Base-by-base conservation (phyloP, 2,329 filamentous ascomycete species). In the Epichloe sylvatica region DNA sequence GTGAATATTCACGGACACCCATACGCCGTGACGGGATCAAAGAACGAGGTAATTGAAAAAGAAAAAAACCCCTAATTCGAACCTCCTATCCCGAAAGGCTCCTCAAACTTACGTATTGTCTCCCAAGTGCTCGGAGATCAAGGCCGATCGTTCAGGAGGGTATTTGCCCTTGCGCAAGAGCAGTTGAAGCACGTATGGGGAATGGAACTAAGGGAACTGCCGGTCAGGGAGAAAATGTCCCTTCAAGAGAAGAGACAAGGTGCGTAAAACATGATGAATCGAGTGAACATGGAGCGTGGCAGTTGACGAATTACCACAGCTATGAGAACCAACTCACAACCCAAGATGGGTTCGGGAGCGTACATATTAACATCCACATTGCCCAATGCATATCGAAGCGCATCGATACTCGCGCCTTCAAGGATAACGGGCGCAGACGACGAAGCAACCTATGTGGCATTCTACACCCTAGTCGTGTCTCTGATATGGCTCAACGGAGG, bases 131-230 rank as follows among this genome's bases (percentile, higher is more conserved):
- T 95, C 9, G 86, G 84, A 17, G 75, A 81, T 43, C 76, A 82
- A 8, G 70, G 79, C 6, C 74, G 83, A 34, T 71, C 80, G 36
- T 97, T 96, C 64, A 89, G 81, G 62, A 64, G 69, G 12, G 80
- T 96, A 3, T 96, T 95, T 60, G 77, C 78, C 0, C 71, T 77
- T 39, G 87, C 91, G 40, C 91, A 98, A 64, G 67, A 71, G 35
- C 77, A 85, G 56, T 70, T 98, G 37, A 72, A 75, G 45, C 69
- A 70, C 2, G 75, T 82, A 1, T 97, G 95, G 67, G 92, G 92
- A n/a, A 95, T 97, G 89, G 77, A 90, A 63, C 77, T 98, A 74
- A 74, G 80, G 4, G 90, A 96, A 67, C 72, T 97, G 46, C 89
- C 92, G 0, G 72, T 77, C 1, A 78, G 77, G 59, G 91, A 96